Evolutionary conservation across 1,284 basidiomycete genomes (phyloP), one percentile per base, ranked within the genome.

Genomic region (Bondarzewia mesenterica): DNA sequence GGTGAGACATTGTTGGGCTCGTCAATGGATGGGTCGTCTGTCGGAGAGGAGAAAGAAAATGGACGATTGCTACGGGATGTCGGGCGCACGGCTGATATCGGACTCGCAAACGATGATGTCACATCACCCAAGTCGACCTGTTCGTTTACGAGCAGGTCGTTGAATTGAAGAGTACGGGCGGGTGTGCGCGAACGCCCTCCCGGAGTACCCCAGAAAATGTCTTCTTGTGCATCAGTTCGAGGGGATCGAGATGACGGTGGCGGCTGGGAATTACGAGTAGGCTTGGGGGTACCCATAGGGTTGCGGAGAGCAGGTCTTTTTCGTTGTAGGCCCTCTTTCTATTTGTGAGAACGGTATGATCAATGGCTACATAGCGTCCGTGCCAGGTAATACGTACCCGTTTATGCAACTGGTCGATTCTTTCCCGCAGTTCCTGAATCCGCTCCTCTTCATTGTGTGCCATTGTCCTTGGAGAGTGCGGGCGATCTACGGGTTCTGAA

Each of bases 191-290:
- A 32, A 2, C 75, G 66, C 2, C 73, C 68, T 14, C 70, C 74
- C 2, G 81, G 77, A 0, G 81, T 78, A 35, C 68, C 74, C 79
- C 80, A 82, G 59, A 82, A 80, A 35, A 69, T 67, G 16, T 78
- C 74, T 57, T 82, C 80, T 25, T 66, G 66, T 5, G 54, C 53
- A 44, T 70, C 61, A 54, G 58, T 50, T 46, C 60, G 27, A 14
- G 41, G 25, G 5, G 55, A 50, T 7, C 57, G 53, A 12, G 52
- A 58, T 10, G 60, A 59, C 0, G 59, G 45, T 20, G 46, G 56
- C 22, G 58, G 46, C 40, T 56, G 54, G 4, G 58, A 49, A 27
- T 44, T 54, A 44, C 48, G 46, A 42, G 46, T 52, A 22, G 41
- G 49, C 32, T 23, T 47, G n/a, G 41, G 20, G 15, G 36, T 32